A percentile compares a stretch with the other conserved stretches of the same genome.
These are phyloP conservation scores for Magnolia sinica DNA, from an alignment of 164 flowering plant genomes.

Conservation along the genomic window DNA sequence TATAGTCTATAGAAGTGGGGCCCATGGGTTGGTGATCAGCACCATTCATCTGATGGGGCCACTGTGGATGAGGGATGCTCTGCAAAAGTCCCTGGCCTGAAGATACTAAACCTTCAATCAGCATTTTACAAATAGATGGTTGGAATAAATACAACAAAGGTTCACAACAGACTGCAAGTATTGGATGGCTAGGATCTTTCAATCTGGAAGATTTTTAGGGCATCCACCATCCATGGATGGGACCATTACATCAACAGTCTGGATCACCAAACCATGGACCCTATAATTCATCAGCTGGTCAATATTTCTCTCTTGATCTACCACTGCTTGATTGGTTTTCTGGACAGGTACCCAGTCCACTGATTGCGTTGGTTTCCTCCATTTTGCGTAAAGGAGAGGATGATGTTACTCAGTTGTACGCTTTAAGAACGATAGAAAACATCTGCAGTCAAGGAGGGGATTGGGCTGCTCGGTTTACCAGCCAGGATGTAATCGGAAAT, in stretches of 20 bases:
- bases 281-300: not conserved
- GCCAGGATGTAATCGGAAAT: conserved; percentile 80
- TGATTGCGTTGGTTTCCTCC: conserved; percentile 77
- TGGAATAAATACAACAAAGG: not conserved
- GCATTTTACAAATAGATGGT: not conserved
- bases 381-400: conserved; percentile 91
- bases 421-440: conserved; percentile 91
- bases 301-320: not conserved
- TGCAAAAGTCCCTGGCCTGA: too few relatives aligned
- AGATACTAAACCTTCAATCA: not conserved
- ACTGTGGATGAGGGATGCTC: too few relatives aligned
- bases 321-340: not conserved
- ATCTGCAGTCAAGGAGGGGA: conserved; percentile 90
- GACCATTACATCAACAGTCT: too few relatives aligned
- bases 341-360: conserved; percentile 70
- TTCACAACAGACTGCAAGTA: not conserved
- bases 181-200: not conserved
- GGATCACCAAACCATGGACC: not conserved
- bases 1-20: too few relatives aligned
- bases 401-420: conserved; percentile 91
- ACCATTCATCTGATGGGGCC: too few relatives aligned
- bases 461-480: conserved; percentile 85
- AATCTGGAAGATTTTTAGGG: too few relatives aligned
- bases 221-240: too few relatives aligned
- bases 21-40: too few relatives aligned